Base-by-base conservation (phyloP, 306 rosid genomes). In the Lablab purpureus region DNA sequence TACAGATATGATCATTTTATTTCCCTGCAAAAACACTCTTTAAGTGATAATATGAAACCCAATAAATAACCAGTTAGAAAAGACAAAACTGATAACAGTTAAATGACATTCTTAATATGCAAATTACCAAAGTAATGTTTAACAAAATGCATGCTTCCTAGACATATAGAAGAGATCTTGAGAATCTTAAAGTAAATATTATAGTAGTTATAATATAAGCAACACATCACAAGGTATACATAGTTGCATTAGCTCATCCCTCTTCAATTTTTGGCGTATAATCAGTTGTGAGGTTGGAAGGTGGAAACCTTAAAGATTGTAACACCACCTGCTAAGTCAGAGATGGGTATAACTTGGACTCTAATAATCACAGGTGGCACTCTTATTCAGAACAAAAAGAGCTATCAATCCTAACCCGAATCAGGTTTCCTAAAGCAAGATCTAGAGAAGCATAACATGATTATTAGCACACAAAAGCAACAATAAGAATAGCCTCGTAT, bases 1-100 rank as follows among this genome's bases (percentile, higher is more conserved):
- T 73, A 96, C 71, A 41, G 98, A 93, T 78, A 95, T 80, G 47
- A 88, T 87, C 91, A 92, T 85, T 80, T 87, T 86, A 81, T 81
- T 84, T 77, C 81, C 89, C 93, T 83, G 86, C 83, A 86, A 88
- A 86, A 86, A 11, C 71, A 71, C 65, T n/a, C 41, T 66, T n/a
- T 19, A 58, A 59, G 50, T 37, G 55, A 84, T 83, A 85, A 78
- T 82, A 47, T 85, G 83, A 67, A 76, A 56, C 81, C 55, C 65
- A 65, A 74, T 64, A 58, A 70, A 50, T 43, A 51, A 74, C 41
- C 54, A 25, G 25, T 56, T 54, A 64, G 28, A 81, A 22, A 27
- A 81, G 11, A 17, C 34, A 4, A 70, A 23, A 49, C 34, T 45
- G 41, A 67, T 22, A 49, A 41, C 50, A 66, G 50, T 10, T 40